Evolutionary conservation across 2,329 filamentous ascomycete species (phyloP).

Genomic region (Xylaria sp.): DNA sequence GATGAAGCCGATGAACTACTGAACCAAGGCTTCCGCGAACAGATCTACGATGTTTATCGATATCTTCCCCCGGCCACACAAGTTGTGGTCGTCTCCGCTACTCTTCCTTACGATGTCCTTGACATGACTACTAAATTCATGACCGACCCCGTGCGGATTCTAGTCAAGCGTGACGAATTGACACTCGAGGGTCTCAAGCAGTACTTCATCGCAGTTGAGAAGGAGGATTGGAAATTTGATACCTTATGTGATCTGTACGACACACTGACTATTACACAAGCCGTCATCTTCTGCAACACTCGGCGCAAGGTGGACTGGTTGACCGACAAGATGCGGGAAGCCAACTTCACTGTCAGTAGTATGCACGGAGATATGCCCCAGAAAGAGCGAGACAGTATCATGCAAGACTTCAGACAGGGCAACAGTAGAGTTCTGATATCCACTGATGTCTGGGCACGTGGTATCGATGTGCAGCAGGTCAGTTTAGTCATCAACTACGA

Average conservation of each 20-base stretch:
- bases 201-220: conserved; percentile 99
- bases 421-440: conserved; percentile 96
- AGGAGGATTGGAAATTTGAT: conserved; percentile 99
- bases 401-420: conserved; percentile 98
- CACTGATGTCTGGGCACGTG: conserved; percentile 96
- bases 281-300: conserved; percentile 99
- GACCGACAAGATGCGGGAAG: conserved; percentile 98
- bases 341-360: conserved; percentile 96
- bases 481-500: conserved; percentile 99
- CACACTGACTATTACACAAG: conserved; percentile 96
- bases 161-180: conserved; percentile 98
- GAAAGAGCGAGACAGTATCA: conserved; percentile 96
- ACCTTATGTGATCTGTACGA: conserved; percentile 98
- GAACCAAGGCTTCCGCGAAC: conserved; percentile 94
- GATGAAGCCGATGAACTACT: conserved; percentile 70
- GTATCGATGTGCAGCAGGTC: conserved; percentile 98
- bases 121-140: conserved; percentile 99
- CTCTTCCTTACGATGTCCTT: conserved; percentile 94
- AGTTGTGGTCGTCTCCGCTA: conserved; percentile 97
- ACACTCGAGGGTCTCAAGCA: conserved; percentile 97
- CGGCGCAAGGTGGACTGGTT: conserved; percentile 99
- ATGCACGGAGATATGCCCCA: conserved; percentile 99
- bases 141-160: conserved; percentile 94
- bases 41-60: conserved; percentile 98
- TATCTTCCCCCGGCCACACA: conserved; percentile 96